Percentiles rank a stretch among this genome's conserved stretches.
Evolutionary conservation across 1,284 basidiomycete species (phyloP).

Genomic region (Puccinia coronata): DNA sequence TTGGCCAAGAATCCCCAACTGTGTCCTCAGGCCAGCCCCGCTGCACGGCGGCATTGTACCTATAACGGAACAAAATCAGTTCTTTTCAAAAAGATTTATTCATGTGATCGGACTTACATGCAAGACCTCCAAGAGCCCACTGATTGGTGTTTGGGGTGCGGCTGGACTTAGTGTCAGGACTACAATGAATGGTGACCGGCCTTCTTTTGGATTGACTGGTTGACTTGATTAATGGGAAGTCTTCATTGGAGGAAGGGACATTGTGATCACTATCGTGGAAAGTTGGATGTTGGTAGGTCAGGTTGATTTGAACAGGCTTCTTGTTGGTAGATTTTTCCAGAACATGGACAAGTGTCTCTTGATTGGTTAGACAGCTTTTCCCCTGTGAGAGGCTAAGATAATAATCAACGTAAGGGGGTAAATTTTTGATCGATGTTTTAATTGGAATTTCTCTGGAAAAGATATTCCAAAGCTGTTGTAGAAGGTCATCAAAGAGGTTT

Average conservation of each 20-base stretch:
- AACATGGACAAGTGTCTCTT: neutral
- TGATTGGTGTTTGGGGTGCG: neutral
- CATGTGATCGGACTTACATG: neutral
- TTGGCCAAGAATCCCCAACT: neutral
- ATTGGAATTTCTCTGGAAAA: neutral
- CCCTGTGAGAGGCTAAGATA: neutral
- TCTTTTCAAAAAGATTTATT: neutral
- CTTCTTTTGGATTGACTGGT: neutral
- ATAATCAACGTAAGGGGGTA: neutral
- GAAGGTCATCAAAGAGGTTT: neutral
- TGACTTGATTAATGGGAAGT: neutral
- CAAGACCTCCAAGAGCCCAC: neutral
- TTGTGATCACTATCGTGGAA: too few species aligned
- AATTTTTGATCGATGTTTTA: neutral
- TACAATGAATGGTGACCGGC: too few species aligned
- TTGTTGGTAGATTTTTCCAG: neutral
- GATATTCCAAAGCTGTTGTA: neutral
- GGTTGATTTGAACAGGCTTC: slow-evolving; percentile 6
- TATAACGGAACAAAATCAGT: neutral
- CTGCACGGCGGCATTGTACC: neutral
- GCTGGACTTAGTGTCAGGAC: neutral
- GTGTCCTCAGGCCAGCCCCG: neutral
- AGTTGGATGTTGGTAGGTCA: neutral
- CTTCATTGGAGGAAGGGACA: neutral
- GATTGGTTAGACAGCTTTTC: neutral